A percentile compares a stretch with the other conserved stretches of the same genome.
Conservation (phyloP, 257 asterid genomes). For the Gynochthodes officinalis region DNA sequence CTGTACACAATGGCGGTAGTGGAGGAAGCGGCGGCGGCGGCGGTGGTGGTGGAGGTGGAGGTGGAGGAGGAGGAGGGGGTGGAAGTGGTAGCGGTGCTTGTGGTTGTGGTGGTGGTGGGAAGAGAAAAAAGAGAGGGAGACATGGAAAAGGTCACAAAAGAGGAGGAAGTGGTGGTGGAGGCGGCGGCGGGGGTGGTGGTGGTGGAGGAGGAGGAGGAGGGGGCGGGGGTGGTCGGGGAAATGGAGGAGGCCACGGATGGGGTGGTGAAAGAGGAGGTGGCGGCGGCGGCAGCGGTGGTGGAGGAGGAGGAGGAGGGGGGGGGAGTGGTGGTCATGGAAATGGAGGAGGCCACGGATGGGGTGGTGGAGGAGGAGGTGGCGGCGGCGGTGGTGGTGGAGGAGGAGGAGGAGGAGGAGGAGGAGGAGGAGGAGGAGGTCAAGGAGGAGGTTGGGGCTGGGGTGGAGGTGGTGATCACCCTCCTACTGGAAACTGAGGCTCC, state of each 20-base stretch:
- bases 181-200: constrained; percentile 17
- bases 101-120: constrained; percentile 12
- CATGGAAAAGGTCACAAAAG: constrained; percentile 1
- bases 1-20: constrained; percentile 5
- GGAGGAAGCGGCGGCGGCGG: constrained; percentile 1
- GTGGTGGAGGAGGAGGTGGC: neutral
- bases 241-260: constrained; percentile 7
- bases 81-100: neutral
- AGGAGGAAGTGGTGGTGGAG: constrained; percentile 6
- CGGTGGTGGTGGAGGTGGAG: constrained; percentile 4
- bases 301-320: constrained; percentile 1
- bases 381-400: neutral
- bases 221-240: neutral
- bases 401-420: neutral
- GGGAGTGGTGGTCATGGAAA: neutral
- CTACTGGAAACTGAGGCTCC: constrained; percentile 6
- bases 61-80: neutral
- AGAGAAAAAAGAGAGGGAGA: constrained; percentile 13
- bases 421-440: neutral
- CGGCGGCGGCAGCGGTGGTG: neutral
- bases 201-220: constrained; percentile 6
- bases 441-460: neutral
- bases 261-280: constrained; percentile 2
- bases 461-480: constrained; percentile 15
- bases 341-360: neutral